Conservation (phyloP, 1,284 basidiomycete species). For the Trichosporon inkin region DNA sequence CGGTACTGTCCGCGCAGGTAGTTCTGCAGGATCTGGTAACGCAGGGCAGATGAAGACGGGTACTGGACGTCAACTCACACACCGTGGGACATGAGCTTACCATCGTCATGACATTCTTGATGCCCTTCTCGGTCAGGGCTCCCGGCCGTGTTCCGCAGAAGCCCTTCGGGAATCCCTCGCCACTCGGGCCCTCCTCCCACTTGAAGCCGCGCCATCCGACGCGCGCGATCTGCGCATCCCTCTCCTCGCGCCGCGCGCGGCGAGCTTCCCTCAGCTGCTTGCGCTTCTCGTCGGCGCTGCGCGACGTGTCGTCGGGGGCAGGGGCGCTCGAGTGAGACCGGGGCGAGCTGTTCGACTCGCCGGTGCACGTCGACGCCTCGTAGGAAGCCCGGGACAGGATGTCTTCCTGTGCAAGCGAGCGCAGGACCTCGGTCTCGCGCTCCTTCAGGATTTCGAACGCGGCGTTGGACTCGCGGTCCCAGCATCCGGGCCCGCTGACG, state of each 20-base stretch:
- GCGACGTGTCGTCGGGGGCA: conserved; percentile 7
- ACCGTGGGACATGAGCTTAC: conserved; percentile 54
- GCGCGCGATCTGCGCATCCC: conserved; percentile 28
- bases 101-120: conserved; percentile 82
- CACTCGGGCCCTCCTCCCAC: conserved; percentile 42
- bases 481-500: conserved; percentile 77
- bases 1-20: conserved; percentile 55
- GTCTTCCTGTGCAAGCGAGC: conserved; percentile 22
- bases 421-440: conserved; percentile 57
- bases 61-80: conserved; percentile 42
- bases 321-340: conserved; percentile 12
- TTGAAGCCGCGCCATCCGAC: conserved; percentile 47
- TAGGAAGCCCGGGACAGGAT: conserved; percentile 11
- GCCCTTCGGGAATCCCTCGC: conserved; percentile 41
- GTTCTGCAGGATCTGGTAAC: conserved; percentile 54
- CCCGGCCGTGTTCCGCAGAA: conserved; percentile 60
- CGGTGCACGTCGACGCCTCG: conserved; percentile 13
- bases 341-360: conserved; percentile 13
- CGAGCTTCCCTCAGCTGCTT: conserved; percentile 19
- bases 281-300: conserved; percentile 7
- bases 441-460: conserved; percentile 72
- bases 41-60: conserved; percentile 54
- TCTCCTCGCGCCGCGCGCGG: conserved; percentile 25
- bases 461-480: conserved; percentile 86
- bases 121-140: conserved; percentile 67